Percentiles rank a stretch among this genome's conserved stretches.
These are phyloP conservation scores for Nicotiana knightiana DNA, from an alignment of 257 asterid genomes.

Conservation along the genomic window DNA sequence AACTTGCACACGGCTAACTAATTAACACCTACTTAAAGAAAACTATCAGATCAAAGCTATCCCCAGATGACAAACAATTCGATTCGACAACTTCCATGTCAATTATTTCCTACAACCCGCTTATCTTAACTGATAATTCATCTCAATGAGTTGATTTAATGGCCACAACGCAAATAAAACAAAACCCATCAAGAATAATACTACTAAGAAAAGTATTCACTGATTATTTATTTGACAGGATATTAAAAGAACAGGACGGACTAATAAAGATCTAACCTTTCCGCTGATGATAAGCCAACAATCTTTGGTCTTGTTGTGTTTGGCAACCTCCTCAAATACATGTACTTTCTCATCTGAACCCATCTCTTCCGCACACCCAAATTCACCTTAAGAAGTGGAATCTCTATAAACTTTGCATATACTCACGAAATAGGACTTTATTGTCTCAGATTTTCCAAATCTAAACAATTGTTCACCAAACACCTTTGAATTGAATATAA, in stretches of 20 bases:
- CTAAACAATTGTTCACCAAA: neutral
- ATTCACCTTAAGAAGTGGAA: neutral
- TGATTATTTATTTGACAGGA: neutral
- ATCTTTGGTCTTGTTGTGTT: slow-evolving; percentile 46
- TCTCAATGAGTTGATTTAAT: neutral
- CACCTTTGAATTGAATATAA: neutral
- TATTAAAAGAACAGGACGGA: neutral
- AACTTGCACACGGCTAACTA: no score
- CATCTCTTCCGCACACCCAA: slow-evolving; percentile 19
- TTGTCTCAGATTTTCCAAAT: neutral
- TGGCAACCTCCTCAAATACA: slow-evolving; percentile 45
- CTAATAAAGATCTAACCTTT: slow-evolving; percentile 30
- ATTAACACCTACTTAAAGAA: no score
- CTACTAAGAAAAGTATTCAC: neutral
- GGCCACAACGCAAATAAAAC: neutral
- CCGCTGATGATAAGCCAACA: slow-evolving; percentile 56
- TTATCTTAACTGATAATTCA: no score
- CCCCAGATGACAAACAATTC: no score
- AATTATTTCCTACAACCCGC: no score
- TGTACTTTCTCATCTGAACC: slow-evolving; percentile 47
- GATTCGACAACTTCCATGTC: no score
- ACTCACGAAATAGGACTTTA: neutral
- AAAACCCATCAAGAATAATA: neutral
- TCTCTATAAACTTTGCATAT: neutral
- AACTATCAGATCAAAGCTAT: no score